These are phyloP conservation scores for Quercus tomentella DNA, from an alignment of 331 rosid genomes.

Conservation along the genomic window DNA sequence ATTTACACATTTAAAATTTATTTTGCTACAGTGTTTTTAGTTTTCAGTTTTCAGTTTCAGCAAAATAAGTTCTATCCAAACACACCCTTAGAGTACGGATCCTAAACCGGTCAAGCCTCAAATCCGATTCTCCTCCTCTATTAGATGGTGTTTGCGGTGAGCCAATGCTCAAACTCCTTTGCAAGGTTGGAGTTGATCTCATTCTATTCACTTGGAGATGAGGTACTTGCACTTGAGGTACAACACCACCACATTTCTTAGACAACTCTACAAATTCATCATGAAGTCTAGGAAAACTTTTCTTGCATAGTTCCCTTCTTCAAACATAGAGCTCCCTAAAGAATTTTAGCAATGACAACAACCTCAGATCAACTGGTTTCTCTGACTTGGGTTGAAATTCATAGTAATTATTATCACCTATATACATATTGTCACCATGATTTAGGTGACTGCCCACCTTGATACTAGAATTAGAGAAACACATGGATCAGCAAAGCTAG, in stretches of 20 bases:
- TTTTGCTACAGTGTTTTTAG: no score
- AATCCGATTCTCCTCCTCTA: background rate
- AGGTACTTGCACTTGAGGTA: constrained; percentile 2
- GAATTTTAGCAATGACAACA: constrained; percentile 19
- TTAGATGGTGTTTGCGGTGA: background rate
- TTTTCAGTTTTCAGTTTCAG: no score
- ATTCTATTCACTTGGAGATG: background rate
- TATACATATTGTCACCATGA: no score
- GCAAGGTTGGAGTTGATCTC: background rate
- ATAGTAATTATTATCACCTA: background rate
- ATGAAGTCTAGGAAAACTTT: background rate
- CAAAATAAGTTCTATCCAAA: no score
- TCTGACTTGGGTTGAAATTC: background rate
- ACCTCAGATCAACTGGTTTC: constrained; percentile 11
- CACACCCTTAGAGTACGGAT: background rate
- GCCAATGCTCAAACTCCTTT: constrained; percentile 16
- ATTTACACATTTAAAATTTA: no score
- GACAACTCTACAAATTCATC: constrained; percentile 1
- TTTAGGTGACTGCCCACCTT: background rate
- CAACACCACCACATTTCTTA: background rate
- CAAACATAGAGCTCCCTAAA: constrained; percentile 26
- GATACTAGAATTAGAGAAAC: background rate
- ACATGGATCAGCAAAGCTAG: background rate
- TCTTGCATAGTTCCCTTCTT: constrained; percentile 12
- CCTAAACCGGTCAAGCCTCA: constrained; percentile 8